Percentiles rank a stretch among this genome's conserved stretches.
Evolutionary conservation across 2,329 filamentous ascomycete species (phyloP).

Genomic region (Colletotrichum paranaense): DNA sequence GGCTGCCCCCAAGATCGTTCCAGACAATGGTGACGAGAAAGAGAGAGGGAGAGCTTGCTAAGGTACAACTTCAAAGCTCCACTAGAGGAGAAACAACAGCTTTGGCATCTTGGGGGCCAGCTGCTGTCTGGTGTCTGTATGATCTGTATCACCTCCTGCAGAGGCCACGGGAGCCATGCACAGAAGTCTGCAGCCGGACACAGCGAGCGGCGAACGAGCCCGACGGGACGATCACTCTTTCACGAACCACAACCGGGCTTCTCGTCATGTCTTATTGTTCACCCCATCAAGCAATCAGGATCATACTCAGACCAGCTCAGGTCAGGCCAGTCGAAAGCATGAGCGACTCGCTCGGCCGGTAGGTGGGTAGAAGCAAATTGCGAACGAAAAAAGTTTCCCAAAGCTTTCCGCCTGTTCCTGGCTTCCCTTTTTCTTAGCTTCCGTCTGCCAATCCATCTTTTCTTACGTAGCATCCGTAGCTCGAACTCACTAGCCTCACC

Average conservation of each 20-base stretch:
- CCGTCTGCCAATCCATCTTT: neutral
- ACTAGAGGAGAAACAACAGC: neutral
- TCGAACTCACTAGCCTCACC: neutral
- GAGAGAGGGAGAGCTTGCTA: no score
- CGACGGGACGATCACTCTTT: neutral
- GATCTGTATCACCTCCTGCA: conserved; percentile 17
- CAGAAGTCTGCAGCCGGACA: neutral
- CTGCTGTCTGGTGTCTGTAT: neutral
- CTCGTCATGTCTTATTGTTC: neutral
- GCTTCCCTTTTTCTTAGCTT: neutral
- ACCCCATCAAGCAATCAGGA: neutral
- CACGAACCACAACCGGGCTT: neutral
- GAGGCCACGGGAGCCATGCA: neutral
- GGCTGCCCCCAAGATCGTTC: neutral
- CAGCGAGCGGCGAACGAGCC: neutral
- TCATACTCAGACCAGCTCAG: neutral
- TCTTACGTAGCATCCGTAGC: neutral
- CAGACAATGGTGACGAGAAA: neutral
- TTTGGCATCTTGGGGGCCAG: conserved; percentile 1
- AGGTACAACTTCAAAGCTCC: neutral
- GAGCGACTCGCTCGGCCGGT: neutral
- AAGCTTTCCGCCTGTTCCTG: neutral
- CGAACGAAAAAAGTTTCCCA: neutral
- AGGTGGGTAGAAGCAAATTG: neutral
- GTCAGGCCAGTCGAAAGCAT: neutral